These are phyloP conservation scores for Truncatella angustata DNA, from an alignment of 2,329 filamentous ascomycete species.

Conservation along the genomic window DNA sequence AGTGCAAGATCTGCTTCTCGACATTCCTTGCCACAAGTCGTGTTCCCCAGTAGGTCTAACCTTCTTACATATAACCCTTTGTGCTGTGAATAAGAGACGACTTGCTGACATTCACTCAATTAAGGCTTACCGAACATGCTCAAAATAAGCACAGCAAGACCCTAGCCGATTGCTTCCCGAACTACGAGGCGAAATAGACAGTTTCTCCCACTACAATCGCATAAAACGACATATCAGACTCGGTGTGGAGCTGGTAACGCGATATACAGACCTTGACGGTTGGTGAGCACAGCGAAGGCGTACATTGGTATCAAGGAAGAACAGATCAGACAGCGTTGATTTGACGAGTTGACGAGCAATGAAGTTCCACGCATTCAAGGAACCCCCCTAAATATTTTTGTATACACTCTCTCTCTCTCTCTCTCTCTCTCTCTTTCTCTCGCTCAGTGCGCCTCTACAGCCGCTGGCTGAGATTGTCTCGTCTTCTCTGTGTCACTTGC, in stretches of 20 bases:
- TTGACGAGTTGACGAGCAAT: slow-evolving; percentile 11
- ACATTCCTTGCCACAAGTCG: slow-evolving; percentile 78
- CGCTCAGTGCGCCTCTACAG: slow-evolving; percentile 37
- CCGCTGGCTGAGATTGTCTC: slow-evolving; percentile 20
- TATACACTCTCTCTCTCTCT: not conserved
- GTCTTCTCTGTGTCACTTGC: not conserved
- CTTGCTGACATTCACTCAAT: not conserved
- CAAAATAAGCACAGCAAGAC: slow-evolving; percentile 75
- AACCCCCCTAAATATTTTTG: not conserved
- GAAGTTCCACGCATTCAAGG: not conserved
- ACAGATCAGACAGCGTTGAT: slow-evolving; percentile 5
- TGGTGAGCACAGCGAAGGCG: slow-evolving; percentile 11
- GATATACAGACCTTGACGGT: not conserved
- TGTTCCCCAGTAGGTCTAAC: slow-evolving; percentile 59
- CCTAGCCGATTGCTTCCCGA: slow-evolving; percentile 69
- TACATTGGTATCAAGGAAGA: slow-evolving; percentile 18
- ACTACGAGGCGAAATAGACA: slow-evolving; percentile 28
- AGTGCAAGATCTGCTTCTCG: slow-evolving; percentile 74
- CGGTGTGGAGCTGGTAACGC: slow-evolving; percentile 1
- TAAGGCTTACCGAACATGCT: slow-evolving; percentile 68
- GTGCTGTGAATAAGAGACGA: not conserved
- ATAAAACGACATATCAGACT: not conserved
- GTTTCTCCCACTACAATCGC: not conserved
- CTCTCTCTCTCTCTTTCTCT: not conserved
- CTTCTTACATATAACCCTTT: not conserved